These are phyloP conservation scores for Diatrype stigma DNA, from an alignment of 2,329 filamentous ascomycete genomes.

Conservation along the genomic window DNA sequence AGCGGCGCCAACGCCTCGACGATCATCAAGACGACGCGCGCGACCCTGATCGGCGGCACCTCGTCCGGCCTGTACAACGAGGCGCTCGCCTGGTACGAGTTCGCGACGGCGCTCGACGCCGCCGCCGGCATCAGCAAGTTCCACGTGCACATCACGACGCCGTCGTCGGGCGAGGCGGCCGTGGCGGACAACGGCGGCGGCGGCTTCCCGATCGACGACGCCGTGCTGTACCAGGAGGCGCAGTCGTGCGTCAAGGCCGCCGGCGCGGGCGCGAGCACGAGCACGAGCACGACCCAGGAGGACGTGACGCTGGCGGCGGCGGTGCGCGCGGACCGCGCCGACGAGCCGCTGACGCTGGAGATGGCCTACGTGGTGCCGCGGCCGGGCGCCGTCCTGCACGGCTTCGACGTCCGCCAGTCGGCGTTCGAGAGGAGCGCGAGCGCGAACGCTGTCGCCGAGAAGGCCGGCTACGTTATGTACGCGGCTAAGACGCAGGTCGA, in stretches of 20 bases:
- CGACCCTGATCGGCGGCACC: constrained; percentile 14
- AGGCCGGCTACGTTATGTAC: not conserved
- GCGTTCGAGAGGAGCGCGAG: not conserved
- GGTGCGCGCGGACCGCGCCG: not conserved
- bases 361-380: not conserved
- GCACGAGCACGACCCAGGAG: too few relatives aligned
- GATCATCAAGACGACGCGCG: constrained; percentile 4
- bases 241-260: constrained; percentile 21
- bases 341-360: not conserved
- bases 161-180: constrained; percentile 18
- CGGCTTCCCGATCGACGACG: constrained; percentile 26
- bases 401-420: not conserved
- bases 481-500: not conserved
- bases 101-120: constrained; percentile 18
- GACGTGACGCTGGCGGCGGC: not conserved
- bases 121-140: constrained; percentile 28
- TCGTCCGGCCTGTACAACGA: constrained; percentile 20
- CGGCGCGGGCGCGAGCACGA: not conserved
- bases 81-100: constrained; percentile 28
- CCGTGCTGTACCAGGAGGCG: constrained; percentile 20
- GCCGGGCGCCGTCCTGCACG: not conserved
- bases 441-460: not conserved
- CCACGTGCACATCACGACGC: constrained; percentile 21
- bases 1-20: constrained; percentile 5
- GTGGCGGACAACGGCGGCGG: constrained; percentile 21